These are phyloP conservation scores for Coemansia nantahalensis DNA, from an alignment of 192 early-diverging fungal genomes.

Conservation along the genomic window DNA sequence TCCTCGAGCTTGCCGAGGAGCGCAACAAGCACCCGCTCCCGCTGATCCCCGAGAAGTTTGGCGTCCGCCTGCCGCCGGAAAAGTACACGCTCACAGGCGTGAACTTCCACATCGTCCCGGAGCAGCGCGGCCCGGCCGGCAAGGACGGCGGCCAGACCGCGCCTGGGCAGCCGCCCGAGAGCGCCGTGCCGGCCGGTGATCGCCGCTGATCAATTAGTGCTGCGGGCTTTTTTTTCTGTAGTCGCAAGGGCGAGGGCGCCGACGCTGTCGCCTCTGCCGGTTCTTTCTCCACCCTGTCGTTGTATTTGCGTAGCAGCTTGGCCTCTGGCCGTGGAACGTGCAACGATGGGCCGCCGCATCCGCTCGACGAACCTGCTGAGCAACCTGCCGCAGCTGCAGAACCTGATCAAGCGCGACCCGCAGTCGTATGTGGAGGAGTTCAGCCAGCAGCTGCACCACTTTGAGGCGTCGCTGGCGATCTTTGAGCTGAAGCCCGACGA, in stretches of 20 bases:
- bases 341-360: slow-evolving; percentile 33
- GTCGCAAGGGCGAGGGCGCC: no score
- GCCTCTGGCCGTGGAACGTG: neutral
- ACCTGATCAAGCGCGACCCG: slow-evolving; percentile 95
- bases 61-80: slow-evolving; percentile 72
- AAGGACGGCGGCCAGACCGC: slow-evolving; percentile 4
- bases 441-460: slow-evolving; percentile 89
- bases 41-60: slow-evolving; percentile 75
- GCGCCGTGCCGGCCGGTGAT: no score
- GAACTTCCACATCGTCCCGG: slow-evolving; percentile 75
- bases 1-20: slow-evolving; percentile 72
- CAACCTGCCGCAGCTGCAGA: slow-evolving; percentile 97
- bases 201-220: no score
- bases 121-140: slow-evolving; percentile 23
- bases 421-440: slow-evolving; percentile 94
- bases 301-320: no score
- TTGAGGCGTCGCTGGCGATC: slow-evolving; percentile 81
- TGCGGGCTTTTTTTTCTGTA: no score
- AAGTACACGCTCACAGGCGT: slow-evolving; percentile 72
- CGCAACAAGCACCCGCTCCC: slow-evolving; percentile 75
- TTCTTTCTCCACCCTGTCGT: no score
- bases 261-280: no score
- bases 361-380: slow-evolving; percentile 44
- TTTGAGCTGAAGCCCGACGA: slow-evolving; percentile 86
- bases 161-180: no score